Percentiles rank a stretch among this genome's conserved stretches.
These are phyloP conservation scores for Catunica adiposa DNA, from an alignment of 2,329 filamentous ascomycete species.

Conservation along the genomic window DNA sequence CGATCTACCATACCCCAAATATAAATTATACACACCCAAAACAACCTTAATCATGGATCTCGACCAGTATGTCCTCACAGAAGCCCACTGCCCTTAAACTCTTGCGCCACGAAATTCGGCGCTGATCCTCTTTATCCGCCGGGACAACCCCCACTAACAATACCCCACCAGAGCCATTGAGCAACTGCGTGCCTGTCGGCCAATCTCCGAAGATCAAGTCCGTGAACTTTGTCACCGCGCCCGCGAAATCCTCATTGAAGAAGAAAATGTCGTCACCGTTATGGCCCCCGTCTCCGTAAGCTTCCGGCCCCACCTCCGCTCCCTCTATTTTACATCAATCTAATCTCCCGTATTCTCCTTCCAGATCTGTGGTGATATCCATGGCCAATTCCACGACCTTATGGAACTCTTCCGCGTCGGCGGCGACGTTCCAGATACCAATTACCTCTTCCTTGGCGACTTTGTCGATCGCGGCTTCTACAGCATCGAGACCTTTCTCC, in stretches of 20 bases:
- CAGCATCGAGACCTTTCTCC: conserved; percentile 88
- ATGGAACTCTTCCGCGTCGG: conserved; percentile 95
- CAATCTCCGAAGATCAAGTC: conserved; percentile 89
- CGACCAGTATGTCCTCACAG: conserved; percentile 49
- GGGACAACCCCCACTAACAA: not conserved
- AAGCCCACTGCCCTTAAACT: not conserved
- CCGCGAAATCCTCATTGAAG: conserved; percentile 86
- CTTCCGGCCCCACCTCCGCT: not conserved
- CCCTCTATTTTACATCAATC: conserved; percentile 12
- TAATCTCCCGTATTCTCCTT: not conserved
- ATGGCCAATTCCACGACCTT: conserved; percentile 89
- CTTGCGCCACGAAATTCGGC: no score
- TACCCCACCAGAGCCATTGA: conserved; percentile 58
- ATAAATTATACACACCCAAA: not conserved
- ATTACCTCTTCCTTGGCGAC: conserved; percentile 95
- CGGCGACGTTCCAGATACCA: conserved; percentile 85
- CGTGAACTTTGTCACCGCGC: conserved; percentile 96
- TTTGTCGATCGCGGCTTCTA: conserved; percentile 98
- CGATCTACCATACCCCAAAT: not conserved
- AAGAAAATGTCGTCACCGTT: conserved; percentile 92
- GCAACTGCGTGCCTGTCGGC: conserved; percentile 85
- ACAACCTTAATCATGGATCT: conserved; percentile 66
- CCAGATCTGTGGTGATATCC: conserved; percentile 89
- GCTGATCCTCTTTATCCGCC: no score
- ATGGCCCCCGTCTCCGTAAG: conserved; percentile 81